phyloP scores from a whole-genome alignment of 768 basidiomycete species.

The Tubosaeta sp. region DNA sequence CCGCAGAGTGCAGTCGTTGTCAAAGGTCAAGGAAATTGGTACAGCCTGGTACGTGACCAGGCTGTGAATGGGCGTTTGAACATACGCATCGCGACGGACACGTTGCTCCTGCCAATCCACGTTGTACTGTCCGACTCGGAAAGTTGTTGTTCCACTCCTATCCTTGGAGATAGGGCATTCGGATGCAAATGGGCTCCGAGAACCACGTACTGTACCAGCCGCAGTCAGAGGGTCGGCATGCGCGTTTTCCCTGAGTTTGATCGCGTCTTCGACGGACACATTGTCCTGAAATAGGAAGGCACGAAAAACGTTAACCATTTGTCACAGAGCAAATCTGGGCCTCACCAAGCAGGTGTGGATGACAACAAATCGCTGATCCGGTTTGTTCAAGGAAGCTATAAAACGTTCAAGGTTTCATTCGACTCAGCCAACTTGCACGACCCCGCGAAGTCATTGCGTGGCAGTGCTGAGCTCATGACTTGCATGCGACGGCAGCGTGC shows the following conservation, averaged over 20 bases:
- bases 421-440: conserved; percentile 3
- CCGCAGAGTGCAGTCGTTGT: conserved; percentile 1
- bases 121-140: conserved; percentile 7
- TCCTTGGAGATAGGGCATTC: conserved; percentile 6
- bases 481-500: conserved; percentile 13
- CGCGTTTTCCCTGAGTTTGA: conserved; percentile 13
- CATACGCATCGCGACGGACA: conserved; percentile 13
- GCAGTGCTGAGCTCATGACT: background rate
- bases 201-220: conserved; percentile 6
- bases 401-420: conserved; percentile 1
- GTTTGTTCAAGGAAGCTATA: background rate
- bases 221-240: conserved; percentile 6
- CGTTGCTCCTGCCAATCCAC: conserved; percentile 20
- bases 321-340: conserved; percentile 3
- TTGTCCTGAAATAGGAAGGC: conserved; percentile 10
- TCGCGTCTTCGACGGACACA: conserved; percentile 21
- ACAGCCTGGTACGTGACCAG: background rate
- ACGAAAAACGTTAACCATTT: conserved; percentile 5
- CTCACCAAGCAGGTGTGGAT: conserved; percentile 22
- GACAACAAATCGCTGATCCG: conserved; percentile 7
- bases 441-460: conserved; percentile 12
- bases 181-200: conserved; percentile 17
- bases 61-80: background rate
- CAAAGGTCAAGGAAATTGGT: conserved; percentile 5
- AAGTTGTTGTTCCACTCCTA: conserved; percentile 11